A percentile compares a stretch with the other conserved stretches of the same genome.
Evolutionary conservation across 768 basidiomycete genomes (phyloP).

Genomic region (Hygrophoropsis aurantiaca): DNA sequence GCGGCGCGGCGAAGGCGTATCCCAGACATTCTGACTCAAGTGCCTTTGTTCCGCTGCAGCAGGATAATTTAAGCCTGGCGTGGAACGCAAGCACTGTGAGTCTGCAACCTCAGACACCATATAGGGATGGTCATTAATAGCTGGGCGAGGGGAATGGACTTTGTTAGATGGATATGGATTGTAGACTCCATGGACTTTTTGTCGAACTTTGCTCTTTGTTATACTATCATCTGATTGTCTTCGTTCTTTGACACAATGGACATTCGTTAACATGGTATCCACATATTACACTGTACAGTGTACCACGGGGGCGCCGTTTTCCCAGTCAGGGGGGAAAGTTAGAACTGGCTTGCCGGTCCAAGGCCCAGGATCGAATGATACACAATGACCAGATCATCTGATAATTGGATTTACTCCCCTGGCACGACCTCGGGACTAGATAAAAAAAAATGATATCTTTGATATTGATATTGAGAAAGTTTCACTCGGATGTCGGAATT

Average conservation of each 20-base stretch:
- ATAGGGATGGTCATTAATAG: background rate
- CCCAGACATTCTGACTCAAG: conserved; percentile 53
- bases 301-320: background rate
- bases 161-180: no score
- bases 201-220: background rate
- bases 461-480: no score
- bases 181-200: background rate
- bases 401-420: conserved; percentile 51
- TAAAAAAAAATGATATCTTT: no score
- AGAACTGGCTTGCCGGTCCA: background rate
- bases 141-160: background rate
- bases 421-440: conserved; percentile 19
- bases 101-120: background rate
- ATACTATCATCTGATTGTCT: no score
- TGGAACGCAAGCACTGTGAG: background rate
- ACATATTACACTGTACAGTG: background rate
- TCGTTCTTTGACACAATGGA: background rate
- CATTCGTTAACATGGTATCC: background rate
- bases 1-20: conserved; percentile 9
- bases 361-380: background rate
- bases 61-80: conserved; percentile 25
- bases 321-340: background rate
- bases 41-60: conserved; percentile 59
- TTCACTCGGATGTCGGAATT: no score
- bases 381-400: conserved; percentile 26